Evolutionary conservation across 1,284 basidiomycete genomes (phyloP).

Genomic region (Earliella scabrosa): DNA sequence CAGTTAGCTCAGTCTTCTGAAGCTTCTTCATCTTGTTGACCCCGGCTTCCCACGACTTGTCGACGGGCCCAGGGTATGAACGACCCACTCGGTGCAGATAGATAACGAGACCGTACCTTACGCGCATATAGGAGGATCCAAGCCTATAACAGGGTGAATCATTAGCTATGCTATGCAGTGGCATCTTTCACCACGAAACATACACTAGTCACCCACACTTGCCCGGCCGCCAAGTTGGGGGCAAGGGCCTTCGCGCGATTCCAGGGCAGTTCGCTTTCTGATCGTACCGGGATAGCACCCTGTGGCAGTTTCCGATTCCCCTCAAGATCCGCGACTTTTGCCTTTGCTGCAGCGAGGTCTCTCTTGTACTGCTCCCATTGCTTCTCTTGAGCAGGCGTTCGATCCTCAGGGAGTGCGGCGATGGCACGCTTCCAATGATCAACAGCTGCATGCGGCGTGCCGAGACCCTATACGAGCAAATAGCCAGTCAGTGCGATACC

Average conservation of each 20-base stretch:
- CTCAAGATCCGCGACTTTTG: neutral
- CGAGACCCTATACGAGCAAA: slow-evolving; percentile 15
- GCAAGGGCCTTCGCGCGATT: neutral
- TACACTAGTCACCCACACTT: neutral
- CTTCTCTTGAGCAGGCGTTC: slow-evolving; percentile 28
- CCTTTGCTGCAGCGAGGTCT: slow-evolving; percentile 9
- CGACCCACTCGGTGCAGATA: too few relatives aligned
- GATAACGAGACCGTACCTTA: too few relatives aligned
- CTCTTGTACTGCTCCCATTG: slow-evolving; percentile 33
- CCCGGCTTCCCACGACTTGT: too few relatives aligned
- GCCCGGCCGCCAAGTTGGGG: neutral
- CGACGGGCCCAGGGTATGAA: too few relatives aligned
- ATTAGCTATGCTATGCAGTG: neutral
- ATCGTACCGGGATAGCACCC: neutral
- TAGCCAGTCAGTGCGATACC: too few relatives aligned
- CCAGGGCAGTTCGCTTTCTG: neutral
- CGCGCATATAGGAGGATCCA: neutral
- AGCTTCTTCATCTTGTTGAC: too few relatives aligned
- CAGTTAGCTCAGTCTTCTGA: neutral
- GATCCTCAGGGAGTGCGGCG: slow-evolving; percentile 23
- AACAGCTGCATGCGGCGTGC: slow-evolving; percentile 15
- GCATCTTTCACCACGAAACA: too few relatives aligned
- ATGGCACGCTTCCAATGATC: slow-evolving; percentile 28
- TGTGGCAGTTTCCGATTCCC: neutral
- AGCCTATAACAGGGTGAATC: neutral